A percentile compares a stretch with the other conserved stretches of the same genome.
Conservation (phyloP, 108 stramenopile species). For the Fragilariopsis cylindrus region DNA sequence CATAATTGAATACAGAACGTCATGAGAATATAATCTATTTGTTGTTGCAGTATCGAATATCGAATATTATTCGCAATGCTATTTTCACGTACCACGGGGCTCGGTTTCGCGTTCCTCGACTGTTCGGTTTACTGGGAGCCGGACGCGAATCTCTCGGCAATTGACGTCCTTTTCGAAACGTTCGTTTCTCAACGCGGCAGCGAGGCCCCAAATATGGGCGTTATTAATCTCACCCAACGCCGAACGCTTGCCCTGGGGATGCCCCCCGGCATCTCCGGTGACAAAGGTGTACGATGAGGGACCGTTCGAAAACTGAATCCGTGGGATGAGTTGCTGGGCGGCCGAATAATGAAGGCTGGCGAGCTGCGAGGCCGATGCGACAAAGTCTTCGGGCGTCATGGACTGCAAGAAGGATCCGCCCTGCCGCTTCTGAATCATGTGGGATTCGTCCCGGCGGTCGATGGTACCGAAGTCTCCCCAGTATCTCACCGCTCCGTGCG, state of each 20-base stretch:
- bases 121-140: constrained; percentile 17
- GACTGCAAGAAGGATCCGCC: constrained; percentile 16
- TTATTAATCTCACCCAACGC: constrained; percentile 35
- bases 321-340: constrained; percentile 25
- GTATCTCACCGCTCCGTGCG: constrained; percentile 42
- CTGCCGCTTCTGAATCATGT: constrained; percentile 4
- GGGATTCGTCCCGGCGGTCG: constrained; percentile 17
- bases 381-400: constrained; percentile 23
- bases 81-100: not conserved
- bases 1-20: no score
- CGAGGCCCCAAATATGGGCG: constrained; percentile 33
- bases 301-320: not conserved
- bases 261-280: not conserved
- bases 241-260: not conserved
- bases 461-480: constrained; percentile 20
- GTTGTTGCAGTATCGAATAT: not conserved
- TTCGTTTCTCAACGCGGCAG: constrained; percentile 31
- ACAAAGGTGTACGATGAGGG: not conserved
- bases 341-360: constrained; percentile 28
- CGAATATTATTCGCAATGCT: not conserved
- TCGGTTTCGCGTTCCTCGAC: not conserved
- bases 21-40: no score
- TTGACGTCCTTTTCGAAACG: constrained; percentile 3
- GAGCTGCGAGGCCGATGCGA: not conserved
- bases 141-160: constrained; percentile 31